Percentiles rank a stretch among this genome's conserved stretches.
These are phyloP conservation scores for Fraxinus sp. DNA, from an alignment of 305 asterid genomes.

Conservation along the genomic window DNA sequence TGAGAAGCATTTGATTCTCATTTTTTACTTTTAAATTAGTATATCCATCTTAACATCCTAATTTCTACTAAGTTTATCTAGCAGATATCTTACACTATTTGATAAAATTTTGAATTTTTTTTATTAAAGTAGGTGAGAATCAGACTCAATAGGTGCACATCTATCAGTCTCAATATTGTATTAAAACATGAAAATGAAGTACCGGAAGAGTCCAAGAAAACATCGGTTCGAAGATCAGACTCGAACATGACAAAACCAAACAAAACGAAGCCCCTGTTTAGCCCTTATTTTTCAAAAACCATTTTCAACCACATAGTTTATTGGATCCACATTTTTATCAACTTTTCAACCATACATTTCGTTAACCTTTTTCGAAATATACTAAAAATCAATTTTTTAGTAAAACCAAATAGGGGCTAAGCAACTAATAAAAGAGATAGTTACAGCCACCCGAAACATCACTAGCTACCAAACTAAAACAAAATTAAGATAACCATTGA, in stretches of 20 bases:
- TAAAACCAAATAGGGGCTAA: no score
- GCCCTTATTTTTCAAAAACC: background rate
- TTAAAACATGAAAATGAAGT: background rate
- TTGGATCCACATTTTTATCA: no score
- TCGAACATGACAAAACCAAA: background rate
- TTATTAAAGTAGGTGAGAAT: background rate
- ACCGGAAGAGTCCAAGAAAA: background rate
- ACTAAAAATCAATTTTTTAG: no score
- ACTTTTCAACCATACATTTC: no score
- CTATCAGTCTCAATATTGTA: background rate
- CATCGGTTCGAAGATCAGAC: background rate
- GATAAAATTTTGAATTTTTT: no score
- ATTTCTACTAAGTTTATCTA: background rate
- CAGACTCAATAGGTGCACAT: background rate
- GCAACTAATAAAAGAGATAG: no score
- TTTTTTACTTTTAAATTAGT: background rate
- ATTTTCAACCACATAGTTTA: background rate
- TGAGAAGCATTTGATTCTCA: no score
- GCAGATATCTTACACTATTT: no score
- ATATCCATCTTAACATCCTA: background rate
- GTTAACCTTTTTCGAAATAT: no score
- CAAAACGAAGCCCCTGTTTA: background rate
- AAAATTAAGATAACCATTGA: background rate
- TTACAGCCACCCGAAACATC: no score
- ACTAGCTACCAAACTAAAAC: background rate